Conservation (phyloP, 352 stramenopile genomes). For the Phytopythium ostracodes region DNA sequence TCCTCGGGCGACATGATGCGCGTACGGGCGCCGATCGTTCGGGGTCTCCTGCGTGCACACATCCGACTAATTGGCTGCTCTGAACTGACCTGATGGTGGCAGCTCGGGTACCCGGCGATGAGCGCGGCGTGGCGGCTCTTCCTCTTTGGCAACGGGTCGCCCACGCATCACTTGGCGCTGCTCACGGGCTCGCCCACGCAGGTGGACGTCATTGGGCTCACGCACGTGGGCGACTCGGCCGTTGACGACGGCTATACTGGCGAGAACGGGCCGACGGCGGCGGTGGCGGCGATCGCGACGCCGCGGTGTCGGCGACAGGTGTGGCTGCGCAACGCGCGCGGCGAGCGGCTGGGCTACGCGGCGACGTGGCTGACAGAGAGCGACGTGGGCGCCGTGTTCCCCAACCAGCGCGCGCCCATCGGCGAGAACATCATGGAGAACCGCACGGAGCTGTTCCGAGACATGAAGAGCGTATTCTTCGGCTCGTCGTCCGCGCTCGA, state of each 20-base stretch:
- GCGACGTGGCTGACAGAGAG: slow-evolving; percentile 64
- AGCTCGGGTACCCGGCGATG: slow-evolving; percentile 62
- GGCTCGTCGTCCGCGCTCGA: slow-evolving; percentile 52
- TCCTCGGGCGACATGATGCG: slow-evolving; percentile 40
- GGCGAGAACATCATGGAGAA: slow-evolving; percentile 80
- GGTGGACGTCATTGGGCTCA: slow-evolving; percentile 75
- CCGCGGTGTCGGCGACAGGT: slow-evolving; percentile 74
- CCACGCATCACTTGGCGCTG: slow-evolving; percentile 75
- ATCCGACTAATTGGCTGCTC: not conserved
- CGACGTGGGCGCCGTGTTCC: slow-evolving; percentile 72
- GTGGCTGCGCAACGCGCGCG: slow-evolving; percentile 64
- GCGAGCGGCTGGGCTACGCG: slow-evolving; percentile 79
- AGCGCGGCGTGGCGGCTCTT: slow-evolving; percentile 73
- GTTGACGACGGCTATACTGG: slow-evolving; percentile 48
- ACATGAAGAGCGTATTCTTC: slow-evolving; percentile 82
- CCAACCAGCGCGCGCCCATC: slow-evolving; percentile 79
- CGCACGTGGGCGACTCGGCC: slow-evolving; percentile 31
- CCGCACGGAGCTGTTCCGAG: slow-evolving; percentile 81
- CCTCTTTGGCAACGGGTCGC: slow-evolving; percentile 80
- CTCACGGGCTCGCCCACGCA: slow-evolving; percentile 68
- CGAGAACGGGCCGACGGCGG: slow-evolving; percentile 5
- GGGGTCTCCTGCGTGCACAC: not conserved
- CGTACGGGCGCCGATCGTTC: slow-evolving; percentile 14
- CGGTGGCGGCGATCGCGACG: slow-evolving; percentile 30
- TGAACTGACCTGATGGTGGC: not conserved